Evolutionary conservation across 495 filamentous ascomycete genomes (phyloP), one percentile per base, ranked within the genome.

Genomic region (Aspergillus heteromorphus): DNA sequence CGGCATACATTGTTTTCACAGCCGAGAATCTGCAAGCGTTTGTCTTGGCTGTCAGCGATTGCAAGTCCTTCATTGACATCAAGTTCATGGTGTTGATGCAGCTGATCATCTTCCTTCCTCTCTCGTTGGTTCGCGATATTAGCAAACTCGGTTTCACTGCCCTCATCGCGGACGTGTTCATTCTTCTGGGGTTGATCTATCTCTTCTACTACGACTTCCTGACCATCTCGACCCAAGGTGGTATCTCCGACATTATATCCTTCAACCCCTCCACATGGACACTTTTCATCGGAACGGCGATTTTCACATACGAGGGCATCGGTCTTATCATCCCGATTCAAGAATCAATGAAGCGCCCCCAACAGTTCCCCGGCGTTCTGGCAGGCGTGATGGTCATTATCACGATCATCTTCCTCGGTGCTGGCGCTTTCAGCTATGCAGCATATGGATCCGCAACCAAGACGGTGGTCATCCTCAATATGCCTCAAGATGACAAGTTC

Each of bases 261-360:
- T 97, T 98, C 78, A 98, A 98, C 73, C 71, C 83, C 4, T 79
- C 84, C 18, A 83, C 87, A 62, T 98, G 93, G 93, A 96, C 92
- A 0, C 82, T 97, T 30, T 96, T 97, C 69, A 97, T 98, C 62
- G 93, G 93, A 59, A 97, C 93, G 7, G 95, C 93, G 17, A 97
- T 98, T 60, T 98, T 98, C 75, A 98, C 93, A 5, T 98, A 96
- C 59, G 93, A 98, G 65, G 93, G 93, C 17, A 91, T 98, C 58
- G 93, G 93, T 17, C 81, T 98, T n/a, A 96, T 98, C 71, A 96
- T 98, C 53, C 93, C 93, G 2, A 97, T 98, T 53, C 95, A 98
- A 71, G 89, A 93, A 64, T 93, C 91, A 2, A 98, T 98, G 93
- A 86, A 83, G 64, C 75, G 88, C 45, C 93, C 90, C 1, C 77